Evolutionary conservation across 2,329 filamentous ascomycete species (phyloP).

Genomic region (Endoconidiophora laricicola): DNA sequence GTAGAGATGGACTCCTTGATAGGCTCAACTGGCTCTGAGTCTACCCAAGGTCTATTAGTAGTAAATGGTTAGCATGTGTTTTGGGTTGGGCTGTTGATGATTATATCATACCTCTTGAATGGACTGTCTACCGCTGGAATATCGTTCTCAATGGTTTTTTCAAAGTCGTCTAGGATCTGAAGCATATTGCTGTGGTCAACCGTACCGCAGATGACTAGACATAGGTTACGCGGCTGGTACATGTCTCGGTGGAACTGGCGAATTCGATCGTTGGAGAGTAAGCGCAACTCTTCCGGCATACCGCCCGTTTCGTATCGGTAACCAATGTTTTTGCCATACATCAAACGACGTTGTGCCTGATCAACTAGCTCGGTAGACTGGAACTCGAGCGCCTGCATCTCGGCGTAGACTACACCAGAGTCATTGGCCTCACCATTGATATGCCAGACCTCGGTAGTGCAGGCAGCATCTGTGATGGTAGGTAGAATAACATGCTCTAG

Average conservation of each 20-base stretch:
- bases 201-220: slow-evolving; percentile 81
- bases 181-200: slow-evolving; percentile 69
- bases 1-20: slow-evolving; percentile 58
- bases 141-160: slow-evolving; percentile 67
- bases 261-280: slow-evolving; percentile 76
- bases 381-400: slow-evolving; percentile 95
- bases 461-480: slow-evolving; percentile 80
- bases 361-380: slow-evolving; percentile 75
- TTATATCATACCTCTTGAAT: slow-evolving; percentile 44
- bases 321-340: slow-evolving; percentile 79
- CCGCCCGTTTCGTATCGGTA: slow-evolving; percentile 98
- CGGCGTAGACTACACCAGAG: slow-evolving; percentile 92
- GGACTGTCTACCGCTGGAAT: slow-evolving; percentile 59
- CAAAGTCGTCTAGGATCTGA: slow-evolving; percentile 70
- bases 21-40: slow-evolving; percentile 61
- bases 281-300: slow-evolving; percentile 79
- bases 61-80: slow-evolving; percentile 14
- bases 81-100: neutral
- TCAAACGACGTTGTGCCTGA: slow-evolving; percentile 55
- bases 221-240: slow-evolving; percentile 95
- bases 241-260: slow-evolving; percentile 89
- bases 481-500: slow-evolving; percentile 86
- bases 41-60: slow-evolving; percentile 54
- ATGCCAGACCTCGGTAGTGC: slow-evolving; percentile 92
- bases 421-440: slow-evolving; percentile 87